Evolutionary conservation across 2,329 filamentous ascomycete species (phyloP), one percentile per base, ranked within the genome.

Genomic region (Scedosporium boydii): DNA sequence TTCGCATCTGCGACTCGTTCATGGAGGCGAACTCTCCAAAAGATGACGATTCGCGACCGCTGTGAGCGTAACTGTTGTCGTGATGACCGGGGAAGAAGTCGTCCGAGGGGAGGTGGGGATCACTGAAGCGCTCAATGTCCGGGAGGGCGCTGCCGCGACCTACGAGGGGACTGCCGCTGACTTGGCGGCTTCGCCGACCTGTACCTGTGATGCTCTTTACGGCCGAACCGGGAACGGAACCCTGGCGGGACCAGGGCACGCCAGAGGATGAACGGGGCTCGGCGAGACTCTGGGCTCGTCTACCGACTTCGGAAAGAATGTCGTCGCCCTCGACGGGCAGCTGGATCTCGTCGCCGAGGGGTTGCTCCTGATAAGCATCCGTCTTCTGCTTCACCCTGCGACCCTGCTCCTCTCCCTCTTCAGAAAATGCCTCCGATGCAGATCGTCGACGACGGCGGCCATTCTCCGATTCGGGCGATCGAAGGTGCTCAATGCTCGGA

Each of bases 201-300:
- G 76, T 65, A 62, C 62, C 58, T 74, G 76, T 65, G 73, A 74
- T 27, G 69, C 74, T 67, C 74, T 77, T 59, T 42, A 77, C 68
- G 3, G 77, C 78, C 0, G 82, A 84, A 12, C 76, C 76, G 0
- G 78, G 80, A 1, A 78, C 70, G 0, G 80, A 83, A 3, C 74
- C 75, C 10, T 69, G 65, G 3, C 78, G 78, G 64, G 80, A 82
- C 82, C 82, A 84, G 4, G 82, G 82, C 69, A 80, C 74, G 62
- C 81, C 71, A 16, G 77, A 78, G 2, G 78, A 81, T 1, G 79
- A 81, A 56, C 83, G 82, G 61, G 87, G 83, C 63, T 96, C 89
- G 4, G 85, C 83, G 61, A 95, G 80, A 6, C 84, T 82, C 0
- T 83, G 80, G 0, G 79, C 82, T 51, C 90, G 84, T 73, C 90